Evolutionary conservation across 306 rosid genomes (phyloP), one percentile per base, ranked within the genome.

Genomic region (Trichosanthes cucumerina): DNA sequence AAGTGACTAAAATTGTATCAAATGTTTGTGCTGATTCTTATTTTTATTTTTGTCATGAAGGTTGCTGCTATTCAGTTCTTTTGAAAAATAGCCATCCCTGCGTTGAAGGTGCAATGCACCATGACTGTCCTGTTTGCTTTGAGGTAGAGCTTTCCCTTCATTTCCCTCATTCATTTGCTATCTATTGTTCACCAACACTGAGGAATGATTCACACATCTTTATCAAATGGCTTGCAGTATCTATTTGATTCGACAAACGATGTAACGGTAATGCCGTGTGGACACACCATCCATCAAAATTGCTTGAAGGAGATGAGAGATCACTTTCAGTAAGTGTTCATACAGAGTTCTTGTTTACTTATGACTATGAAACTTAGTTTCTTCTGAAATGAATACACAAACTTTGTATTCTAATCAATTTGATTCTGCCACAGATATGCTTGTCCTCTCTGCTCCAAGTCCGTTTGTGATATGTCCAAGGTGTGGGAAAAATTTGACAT

Each of bases 41-140:
- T 23, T 13, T 44, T 16, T 68, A 47, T 70, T n/a, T 7, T 52
- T 46, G 16, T 12, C 81, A 56, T 65, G 57, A 49, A 92, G 98
- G 97, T 79, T 93, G 98, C 88, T 94, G 97, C 85, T 80, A 88
- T 85, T 85, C 98, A 14, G 62, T 58, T 62, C 28, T 86, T 84
- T 49, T 92, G 77, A 90, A 90, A 80, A 82, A 88, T 76, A 78
- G 93, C 53, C 98, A 94, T 84, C 92, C 91, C 26, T 94, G 98
- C 62, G 90, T 94, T 69, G 98, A 94, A 86, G 90, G 97, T 78
- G 98, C 98, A 69, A 92, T 90, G 96, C 97, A 94, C 84, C 97
- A 94, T 5, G 91, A 94, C 82, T 94, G 97, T 79, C 96, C 97
- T 69, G 84, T 94, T 84, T 92, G 97, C 82, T 92, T 89, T 78